Percentiles rank a stretch among this genome's conserved stretches.
These are phyloP conservation scores for Paraphaeosphaeria minitans DNA, from an alignment of 2,329 filamentous ascomycete species.

Conservation along the genomic window DNA sequence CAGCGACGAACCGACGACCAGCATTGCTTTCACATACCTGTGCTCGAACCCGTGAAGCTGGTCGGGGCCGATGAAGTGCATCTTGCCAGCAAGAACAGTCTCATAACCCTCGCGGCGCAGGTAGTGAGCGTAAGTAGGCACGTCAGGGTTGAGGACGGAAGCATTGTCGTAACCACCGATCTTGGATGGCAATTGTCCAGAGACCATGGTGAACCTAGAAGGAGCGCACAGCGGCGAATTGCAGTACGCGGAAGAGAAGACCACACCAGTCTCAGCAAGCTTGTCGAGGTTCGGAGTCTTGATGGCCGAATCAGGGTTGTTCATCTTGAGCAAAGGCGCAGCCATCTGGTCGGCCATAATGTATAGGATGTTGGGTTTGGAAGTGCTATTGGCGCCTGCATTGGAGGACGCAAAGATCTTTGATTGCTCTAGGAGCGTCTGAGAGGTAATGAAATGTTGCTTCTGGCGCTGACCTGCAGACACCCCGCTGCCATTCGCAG, in stretches of 20 bases:
- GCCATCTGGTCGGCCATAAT: slow-evolving; percentile 98
- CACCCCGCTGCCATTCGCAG: slow-evolving; percentile 16
- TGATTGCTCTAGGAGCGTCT: slow-evolving; percentile 35
- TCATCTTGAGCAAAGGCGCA: slow-evolving; percentile 87
- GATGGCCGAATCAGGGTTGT: slow-evolving; percentile 86
- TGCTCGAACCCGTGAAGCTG: slow-evolving; percentile 94
- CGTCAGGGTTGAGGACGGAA: slow-evolving; percentile 78
- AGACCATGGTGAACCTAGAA: slow-evolving; percentile 93
- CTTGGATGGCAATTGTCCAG: slow-evolving; percentile 86
- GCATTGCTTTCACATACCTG: slow-evolving; percentile 24
- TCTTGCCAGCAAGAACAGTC: slow-evolving; percentile 90
- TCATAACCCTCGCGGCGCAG: slow-evolving; percentile 84
- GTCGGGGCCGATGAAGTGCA: slow-evolving; percentile 91
- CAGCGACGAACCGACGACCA: not conserved
- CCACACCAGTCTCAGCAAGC: slow-evolving; percentile 78
- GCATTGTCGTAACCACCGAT: slow-evolving; percentile 94
- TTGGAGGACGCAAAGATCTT: slow-evolving; percentile 29
- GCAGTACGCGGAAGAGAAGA: slow-evolving; percentile 94
- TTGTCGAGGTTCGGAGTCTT: slow-evolving; percentile 89
- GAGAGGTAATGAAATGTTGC: slow-evolving; percentile 32
- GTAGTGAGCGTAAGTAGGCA: slow-evolving; percentile 92
- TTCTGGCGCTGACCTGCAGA: slow-evolving; percentile 21
- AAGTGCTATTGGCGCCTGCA: slow-evolving; percentile 13
- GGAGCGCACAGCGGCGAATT: slow-evolving; percentile 91
- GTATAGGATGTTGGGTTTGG: slow-evolving; percentile 77